Evolutionary conservation across 2,329 filamentous ascomycete genomes (phyloP).

Genomic region (Apiospora pterosperma): DNA sequence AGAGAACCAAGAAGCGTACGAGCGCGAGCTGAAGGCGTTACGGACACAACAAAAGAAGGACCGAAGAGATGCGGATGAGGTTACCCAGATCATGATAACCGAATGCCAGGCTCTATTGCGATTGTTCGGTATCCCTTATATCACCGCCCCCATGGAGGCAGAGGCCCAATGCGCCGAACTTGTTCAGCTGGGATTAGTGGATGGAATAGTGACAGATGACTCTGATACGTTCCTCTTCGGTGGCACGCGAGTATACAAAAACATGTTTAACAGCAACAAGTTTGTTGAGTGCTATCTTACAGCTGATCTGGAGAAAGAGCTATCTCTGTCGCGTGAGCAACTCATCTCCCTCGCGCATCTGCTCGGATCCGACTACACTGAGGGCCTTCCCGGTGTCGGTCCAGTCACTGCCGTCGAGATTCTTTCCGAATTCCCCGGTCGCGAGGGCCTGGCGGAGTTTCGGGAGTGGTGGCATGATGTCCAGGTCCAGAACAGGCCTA

Average conservation of each 20-base stretch:
- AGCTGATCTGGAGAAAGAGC: constrained; percentile 81
- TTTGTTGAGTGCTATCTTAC: constrained; percentile 94
- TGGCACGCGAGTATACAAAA: constrained; percentile 95
- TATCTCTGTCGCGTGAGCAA: constrained; percentile 80
- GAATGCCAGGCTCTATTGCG: constrained; percentile 90
- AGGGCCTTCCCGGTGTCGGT: constrained; percentile 85
- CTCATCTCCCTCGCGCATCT: constrained; percentile 89
- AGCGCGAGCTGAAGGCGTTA: constrained; percentile 80
- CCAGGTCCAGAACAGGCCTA: constrained; percentile 63
- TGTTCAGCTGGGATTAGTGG: constrained; percentile 80
- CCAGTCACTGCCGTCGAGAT: constrained; percentile 95
- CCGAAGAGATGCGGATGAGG: constrained; percentile 91
- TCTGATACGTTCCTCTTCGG: constrained; percentile 96
- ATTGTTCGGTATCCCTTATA: constrained; percentile 91
- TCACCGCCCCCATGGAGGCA: constrained; percentile 98
- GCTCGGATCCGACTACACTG: constrained; percentile 90
- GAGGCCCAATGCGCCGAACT: constrained; percentile 96
- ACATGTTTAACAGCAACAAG: constrained; percentile 99
- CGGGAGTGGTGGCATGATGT: constrained; percentile 83
- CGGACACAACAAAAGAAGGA: constrained; percentile 96
- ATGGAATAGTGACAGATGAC: constrained; percentile 97
- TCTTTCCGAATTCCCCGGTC: constrained; percentile 76
- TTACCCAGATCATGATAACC: constrained; percentile 91
- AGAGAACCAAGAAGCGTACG: constrained; percentile 76
- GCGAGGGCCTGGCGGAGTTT: constrained; percentile 66